Evolutionary conservation across 306 rosid species (phyloP), one percentile per base, ranked within the genome.

Genomic region (Styphnolobium japonicum): DNA sequence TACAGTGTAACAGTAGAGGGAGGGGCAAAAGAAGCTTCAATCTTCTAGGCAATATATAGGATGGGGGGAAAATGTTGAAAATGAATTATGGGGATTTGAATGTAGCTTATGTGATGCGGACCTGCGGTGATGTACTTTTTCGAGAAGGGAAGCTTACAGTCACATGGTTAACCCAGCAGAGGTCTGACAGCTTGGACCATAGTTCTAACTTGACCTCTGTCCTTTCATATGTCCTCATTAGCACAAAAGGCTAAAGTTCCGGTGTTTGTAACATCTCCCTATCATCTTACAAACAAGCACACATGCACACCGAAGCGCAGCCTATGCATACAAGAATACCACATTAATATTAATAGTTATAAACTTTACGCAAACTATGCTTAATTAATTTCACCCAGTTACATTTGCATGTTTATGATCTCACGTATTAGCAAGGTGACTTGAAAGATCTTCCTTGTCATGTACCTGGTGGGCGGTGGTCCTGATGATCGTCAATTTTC

Each of bases 181-280:
- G 58, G 39, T 81, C 97, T 91, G 94, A 91, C 91, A 75, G 37
- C 10, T 71, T 80, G 90, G 96, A 82, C 90, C 86, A 81, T 56
- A 79, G 85, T 81, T 82, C 80, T 60, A 46, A 52, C 71, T 71
- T 78, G 4, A 60, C 15, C 45, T 51, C 65, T 76, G 81, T 67
- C 82, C 77, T 82, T 82, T 51, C 58, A 25, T 75, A 43, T 66
- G 88, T 84, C 84, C 37, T 77, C 77, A n/a, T 82, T 51, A 61
- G 15, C 78, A 57, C 71, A 82, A 71, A 15, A 65, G 85, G 46
- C 86, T 73, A 62, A 79, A 76, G 63, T 60, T 61, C 77, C 34
- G 36, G 49, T 63, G 53, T 36, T 48, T 49, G 42, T 0, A 58
- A 40, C 19, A 18, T 45, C 49, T 29, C 12, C 10, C 53, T 61